Conservation (phyloP, 164 flowering plant species). For the Aristolochia californica region DNA sequence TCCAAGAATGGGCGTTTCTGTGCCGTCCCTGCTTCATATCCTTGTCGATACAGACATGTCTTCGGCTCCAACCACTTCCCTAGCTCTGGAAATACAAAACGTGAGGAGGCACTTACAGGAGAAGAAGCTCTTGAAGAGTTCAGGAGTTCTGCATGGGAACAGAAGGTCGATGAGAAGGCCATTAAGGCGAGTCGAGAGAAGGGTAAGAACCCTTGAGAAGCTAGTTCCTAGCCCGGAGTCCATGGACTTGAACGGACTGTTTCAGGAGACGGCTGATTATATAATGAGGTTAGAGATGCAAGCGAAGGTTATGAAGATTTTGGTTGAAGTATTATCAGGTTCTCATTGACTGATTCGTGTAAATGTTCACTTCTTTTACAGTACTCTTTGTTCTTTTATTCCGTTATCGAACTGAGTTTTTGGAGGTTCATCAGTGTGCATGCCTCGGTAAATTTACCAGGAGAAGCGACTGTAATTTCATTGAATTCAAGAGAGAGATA, state of each 20-base stretch:
- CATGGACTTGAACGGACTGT: slow-evolving; percentile 47
- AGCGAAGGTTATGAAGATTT: slow-evolving; percentile 58
- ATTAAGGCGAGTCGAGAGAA: slow-evolving; percentile 18
- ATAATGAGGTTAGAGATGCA: slow-evolving; percentile 44
- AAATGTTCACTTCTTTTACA: too few relatives aligned
- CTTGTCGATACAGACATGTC: too few relatives aligned
- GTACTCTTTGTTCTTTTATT: too few relatives aligned
- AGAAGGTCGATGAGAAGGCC: slow-evolving; percentile 24
- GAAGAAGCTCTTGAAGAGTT: neutral
- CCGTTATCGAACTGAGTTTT: too few relatives aligned
- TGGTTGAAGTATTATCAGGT: slow-evolving; percentile 27
- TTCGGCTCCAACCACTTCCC: slow-evolving; percentile 13
- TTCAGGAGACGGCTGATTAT: slow-evolving; percentile 65
- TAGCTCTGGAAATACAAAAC: slow-evolving; percentile 9
- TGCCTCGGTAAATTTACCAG: too few relatives aligned
- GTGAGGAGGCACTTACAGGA: neutral
- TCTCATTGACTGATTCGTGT: neutral
- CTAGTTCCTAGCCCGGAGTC: slow-evolving; percentile 46
- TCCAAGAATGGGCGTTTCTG: slow-evolving; percentile 30
- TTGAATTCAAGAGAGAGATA: too few relatives aligned
- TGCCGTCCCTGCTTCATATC: slow-evolving; percentile 2
- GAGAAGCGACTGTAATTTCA: too few relatives aligned
- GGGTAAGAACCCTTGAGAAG: slow-evolving; percentile 42
- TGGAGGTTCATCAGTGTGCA: too few relatives aligned
- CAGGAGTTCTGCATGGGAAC: slow-evolving; percentile 5